Evolutionary conservation across 1,284 basidiomycete species (phyloP), one percentile per base, ranked within the genome.

Genomic region (Cronartium ribicola): DNA sequence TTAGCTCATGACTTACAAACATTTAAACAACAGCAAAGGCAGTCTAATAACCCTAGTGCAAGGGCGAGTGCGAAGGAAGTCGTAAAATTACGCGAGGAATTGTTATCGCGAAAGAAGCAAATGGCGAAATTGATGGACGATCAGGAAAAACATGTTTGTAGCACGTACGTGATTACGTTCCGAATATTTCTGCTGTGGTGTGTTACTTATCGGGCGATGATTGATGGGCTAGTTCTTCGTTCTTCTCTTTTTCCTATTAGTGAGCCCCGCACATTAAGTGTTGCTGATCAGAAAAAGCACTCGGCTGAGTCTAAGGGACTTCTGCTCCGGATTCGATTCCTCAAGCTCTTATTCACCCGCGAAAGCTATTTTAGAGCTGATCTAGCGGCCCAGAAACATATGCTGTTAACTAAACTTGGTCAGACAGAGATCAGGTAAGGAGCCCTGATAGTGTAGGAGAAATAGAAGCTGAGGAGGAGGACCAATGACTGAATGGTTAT

Each of bases 341-440:
- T 98, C 77, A 95, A 98, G 81, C 89, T 90, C 63, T 92, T 92
- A 80, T 94, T 90, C 82, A 89, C 87, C 0, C 86, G 95, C 43
- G 95, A 98, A 82, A 87, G 88, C 29, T 85, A 86, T 0, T 87
- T 95, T 82, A 86, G 94, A n/a, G 85, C 85, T 71, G 89, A 89
- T 77, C 83, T 98, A 61, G 84, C 86, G 4, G 88, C 92, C 79
- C 95, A 98, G 83, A 98, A 98, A 81, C 84, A 39, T 20, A 37
- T 75, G 13, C 51, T 75, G n/a, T 67, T 75, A 29, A 10, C 41
- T 1, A 75, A 64, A 46, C 61, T 67, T 39, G 41, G 43, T 29
- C 14, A 60, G 29, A 75, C 66, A 48, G 66, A 75, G 51, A 67
- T 55, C 40, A 66, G 43, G 72, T 75, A n/a, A 48, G 66, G 41